Conservation (phyloP, 2,329 filamentous ascomycete genomes). For the Aspergillus clavatus region DNA sequence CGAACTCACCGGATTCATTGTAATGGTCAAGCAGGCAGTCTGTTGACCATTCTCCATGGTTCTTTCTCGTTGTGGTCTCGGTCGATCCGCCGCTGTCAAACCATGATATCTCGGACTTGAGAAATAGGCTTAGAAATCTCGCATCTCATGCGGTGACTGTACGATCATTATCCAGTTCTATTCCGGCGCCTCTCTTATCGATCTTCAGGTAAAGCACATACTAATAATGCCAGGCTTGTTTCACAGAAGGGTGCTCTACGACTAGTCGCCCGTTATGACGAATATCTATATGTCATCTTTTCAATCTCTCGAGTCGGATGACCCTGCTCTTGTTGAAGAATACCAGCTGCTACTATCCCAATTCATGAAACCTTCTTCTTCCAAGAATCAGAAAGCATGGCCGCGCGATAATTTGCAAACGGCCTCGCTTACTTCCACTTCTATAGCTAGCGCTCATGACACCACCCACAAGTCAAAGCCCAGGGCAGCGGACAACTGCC, state of each 20-base stretch:
- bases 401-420: neutral
- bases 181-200: no score
- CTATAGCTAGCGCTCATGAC: neutral
- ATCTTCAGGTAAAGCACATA: no score
- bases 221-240: neutral
- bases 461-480: neutral
- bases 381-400: slow-evolving; percentile 3
- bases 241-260: neutral
- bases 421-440: neutral
- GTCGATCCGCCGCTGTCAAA: no score
- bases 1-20: no score
- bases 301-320: slow-evolving; percentile 13
- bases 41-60: no score
- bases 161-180: no score
- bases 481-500: neutral
- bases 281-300: neutral
- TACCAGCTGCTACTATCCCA: slow-evolving; percentile 22
- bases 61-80: no score
- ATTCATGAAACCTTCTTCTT: slow-evolving; percentile 18
- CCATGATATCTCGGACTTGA: no score
- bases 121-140: no score
- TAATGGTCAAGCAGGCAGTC: no score
- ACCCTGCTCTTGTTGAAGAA: slow-evolving; percentile 16
- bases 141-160: no score
- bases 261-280: neutral